phyloP scores from a whole-genome alignment of 2,329 filamentous ascomycete species.

The Dendryphion nanum region DNA sequence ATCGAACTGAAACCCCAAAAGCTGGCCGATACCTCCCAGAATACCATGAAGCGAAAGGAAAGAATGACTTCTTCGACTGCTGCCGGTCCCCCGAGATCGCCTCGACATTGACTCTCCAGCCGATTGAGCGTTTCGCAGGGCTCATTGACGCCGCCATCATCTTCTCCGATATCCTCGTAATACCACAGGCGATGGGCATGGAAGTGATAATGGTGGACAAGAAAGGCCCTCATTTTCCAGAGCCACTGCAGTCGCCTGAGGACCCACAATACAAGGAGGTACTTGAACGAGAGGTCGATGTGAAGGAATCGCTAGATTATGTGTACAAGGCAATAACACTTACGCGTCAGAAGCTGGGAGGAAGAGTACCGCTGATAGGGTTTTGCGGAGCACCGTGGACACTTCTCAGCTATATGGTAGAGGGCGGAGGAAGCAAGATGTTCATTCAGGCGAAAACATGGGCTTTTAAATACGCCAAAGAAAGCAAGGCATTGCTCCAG shows the following conservation, averaged over 20 bases:
- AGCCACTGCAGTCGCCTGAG: constrained; percentile 73
- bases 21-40: constrained; percentile 96
- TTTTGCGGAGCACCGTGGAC: constrained; percentile 99
- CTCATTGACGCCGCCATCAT: constrained; percentile 97
- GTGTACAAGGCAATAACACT: constrained; percentile 94
- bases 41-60: constrained; percentile 92
- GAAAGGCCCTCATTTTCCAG: constrained; percentile 91
- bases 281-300: constrained; percentile 76
- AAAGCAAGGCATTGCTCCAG: constrained; percentile 75
- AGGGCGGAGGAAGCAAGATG: constrained; percentile 92
- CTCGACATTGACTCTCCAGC: constrained; percentile 90
- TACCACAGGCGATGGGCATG: constrained; percentile 98
- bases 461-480: constrained; percentile 85
- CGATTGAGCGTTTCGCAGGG: constrained; percentile 85
- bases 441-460: constrained; percentile 95
- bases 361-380: constrained; percentile 87
- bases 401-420: constrained; percentile 97
- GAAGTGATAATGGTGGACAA: constrained; percentile 97
- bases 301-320: constrained; percentile 81
- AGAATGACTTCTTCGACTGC: constrained; percentile 94
- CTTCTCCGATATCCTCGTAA: constrained; percentile 97
- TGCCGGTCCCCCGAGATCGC: constrained; percentile 91
- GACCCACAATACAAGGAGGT: constrained; percentile 82
- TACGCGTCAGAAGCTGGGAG: constrained; percentile 82
- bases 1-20: constrained; percentile 39